phyloP scores from a whole-genome alignment of 148 eudicot genomes.

The Gaultheria prostrata region DNA sequence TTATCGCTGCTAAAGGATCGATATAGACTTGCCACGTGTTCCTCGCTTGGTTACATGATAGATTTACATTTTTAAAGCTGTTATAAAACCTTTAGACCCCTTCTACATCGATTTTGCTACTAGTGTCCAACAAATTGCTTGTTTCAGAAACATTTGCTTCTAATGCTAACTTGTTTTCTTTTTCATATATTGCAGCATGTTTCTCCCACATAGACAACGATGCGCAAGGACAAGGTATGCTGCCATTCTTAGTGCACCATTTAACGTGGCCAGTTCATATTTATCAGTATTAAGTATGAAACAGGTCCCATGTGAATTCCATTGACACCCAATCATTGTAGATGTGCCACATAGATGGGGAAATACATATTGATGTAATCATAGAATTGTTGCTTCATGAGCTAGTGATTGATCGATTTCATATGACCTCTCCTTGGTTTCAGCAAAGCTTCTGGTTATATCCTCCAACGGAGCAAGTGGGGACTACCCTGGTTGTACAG shows the following conservation, averaged over 20 bases:
- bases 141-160: background rate
- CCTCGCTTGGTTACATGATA: background rate
- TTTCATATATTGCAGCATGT: slow-evolving; percentile 53
- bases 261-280: background rate
- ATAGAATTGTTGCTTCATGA: background rate
- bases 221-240: slow-evolving; percentile 48
- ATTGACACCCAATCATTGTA: background rate
- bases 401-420: background rate
- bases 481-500: slow-evolving; percentile 82
- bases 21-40: background rate
- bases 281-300: background rate
- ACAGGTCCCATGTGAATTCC: background rate
- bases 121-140: background rate
- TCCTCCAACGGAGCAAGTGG: slow-evolving; percentile 87
- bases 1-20: background rate
- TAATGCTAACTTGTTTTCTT: slow-evolving; percentile 22
- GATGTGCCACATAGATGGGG: slow-evolving; percentile 40
- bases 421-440: slow-evolving; percentile 20
- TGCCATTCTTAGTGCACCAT: background rate
- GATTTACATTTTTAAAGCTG: background rate
- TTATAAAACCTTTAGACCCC: background rate
- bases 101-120: background rate
- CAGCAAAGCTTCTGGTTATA: slow-evolving; percentile 65
- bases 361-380: background rate
- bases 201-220: slow-evolving; percentile 61